Evolutionary conservation across 2,329 filamentous ascomycete species (phyloP), one percentile per base, ranked within the genome.

Genomic region (Aplosporella prunicola): DNA sequence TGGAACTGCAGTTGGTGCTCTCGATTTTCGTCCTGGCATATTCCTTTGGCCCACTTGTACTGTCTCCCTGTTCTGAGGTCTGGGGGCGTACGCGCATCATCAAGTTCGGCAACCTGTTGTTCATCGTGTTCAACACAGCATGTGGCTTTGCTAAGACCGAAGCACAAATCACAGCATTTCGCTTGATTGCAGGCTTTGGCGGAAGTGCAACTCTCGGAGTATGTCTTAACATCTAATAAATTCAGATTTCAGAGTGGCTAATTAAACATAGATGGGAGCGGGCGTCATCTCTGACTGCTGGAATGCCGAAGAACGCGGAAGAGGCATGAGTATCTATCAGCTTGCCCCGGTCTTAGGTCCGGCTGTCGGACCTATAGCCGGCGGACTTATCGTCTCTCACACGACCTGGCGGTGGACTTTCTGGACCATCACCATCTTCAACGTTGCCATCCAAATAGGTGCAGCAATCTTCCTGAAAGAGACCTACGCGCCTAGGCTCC

Each of bases 291-390:
- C 68, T 37, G 78, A 81, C 49, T 66, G 71, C 17, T 81, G 75
- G 59, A 58, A 55, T 9, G 63, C 76, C 0, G 76, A 80, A 49
- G 64, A 81, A 52, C 69, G 78, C 45, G 78, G 78, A 3, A 69
- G 67, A 44, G 73, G 76, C 3, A 72, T 81, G 39, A 69, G 69
- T 2, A 67, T 81, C 25, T 81, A 80, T 58, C 72, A 66, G 34
- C 63, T 82, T 1, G 72, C 71, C 2, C 78, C 78, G 0, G 62
- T 83, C 0, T 67, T 82, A 0, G 79, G 78, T 0, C 78, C 78
- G 3, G 75, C 75, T 1, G 60, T 81, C 4, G 79, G 78, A 0
- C 80, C 79, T 0, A 73, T 83, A 5, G 67, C 70, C n/a, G 64
- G 64, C 0, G 64, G 64, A 2, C 45, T 67, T 2, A 63, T 66